phyloP scores from a whole-genome alignment of 306 rosid species.

The Cucumis sativus region DNA sequence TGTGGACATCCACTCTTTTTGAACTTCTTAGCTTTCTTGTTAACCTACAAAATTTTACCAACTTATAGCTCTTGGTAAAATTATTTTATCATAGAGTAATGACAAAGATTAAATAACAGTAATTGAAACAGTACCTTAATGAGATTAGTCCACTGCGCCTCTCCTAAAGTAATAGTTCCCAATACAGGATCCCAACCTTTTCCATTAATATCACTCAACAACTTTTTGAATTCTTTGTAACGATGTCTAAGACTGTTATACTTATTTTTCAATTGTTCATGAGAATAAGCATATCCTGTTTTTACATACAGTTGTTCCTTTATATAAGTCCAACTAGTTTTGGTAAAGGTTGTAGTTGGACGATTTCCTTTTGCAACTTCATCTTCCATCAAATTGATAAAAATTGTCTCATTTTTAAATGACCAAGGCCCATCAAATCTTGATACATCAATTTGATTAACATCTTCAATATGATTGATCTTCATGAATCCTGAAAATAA shows the following conservation, averaged over 20 bases:
- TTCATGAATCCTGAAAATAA: background rate
- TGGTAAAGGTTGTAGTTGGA: background rate
- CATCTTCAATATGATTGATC: background rate
- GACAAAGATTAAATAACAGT: background rate
- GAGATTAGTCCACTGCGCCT: background rate
- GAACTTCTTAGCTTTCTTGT: background rate
- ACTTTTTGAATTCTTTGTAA: background rate
- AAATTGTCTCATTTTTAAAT: background rate
- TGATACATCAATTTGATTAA: background rate
- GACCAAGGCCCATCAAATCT: background rate
- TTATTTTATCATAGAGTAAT: background rate
- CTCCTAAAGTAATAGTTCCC: slow-evolving; percentile 1
- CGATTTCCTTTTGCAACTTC: background rate
- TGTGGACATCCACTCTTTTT: background rate
- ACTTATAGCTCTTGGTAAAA: background rate
- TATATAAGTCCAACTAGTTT: background rate
- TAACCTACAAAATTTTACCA: background rate
- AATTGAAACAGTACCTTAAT: background rate
- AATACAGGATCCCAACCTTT: background rate
- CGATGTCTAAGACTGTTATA: background rate
- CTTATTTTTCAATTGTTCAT: background rate
- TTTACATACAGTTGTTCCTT: background rate
- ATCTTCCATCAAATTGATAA: background rate
- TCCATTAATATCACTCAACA: background rate
- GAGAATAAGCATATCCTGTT: background rate